These are phyloP conservation scores for Candida suzukii DNA, from an alignment of 805 yeast genomes.

Conservation along the genomic window DNA sequence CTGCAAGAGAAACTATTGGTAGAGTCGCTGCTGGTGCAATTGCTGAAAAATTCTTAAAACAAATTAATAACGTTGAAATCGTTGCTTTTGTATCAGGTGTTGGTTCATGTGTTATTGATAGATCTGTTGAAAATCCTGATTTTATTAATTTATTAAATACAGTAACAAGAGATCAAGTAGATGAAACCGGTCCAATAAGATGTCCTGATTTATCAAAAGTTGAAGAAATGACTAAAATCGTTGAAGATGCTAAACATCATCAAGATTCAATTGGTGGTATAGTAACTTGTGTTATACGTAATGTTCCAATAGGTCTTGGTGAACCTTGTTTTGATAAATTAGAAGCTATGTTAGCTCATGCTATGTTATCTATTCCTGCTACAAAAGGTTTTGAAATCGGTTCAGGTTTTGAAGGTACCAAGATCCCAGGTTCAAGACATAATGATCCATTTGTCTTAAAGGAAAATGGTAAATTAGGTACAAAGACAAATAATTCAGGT, in stretches of 20 bases:
- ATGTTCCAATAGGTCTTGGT: conserved; percentile 92
- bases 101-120: conserved; percentile 71
- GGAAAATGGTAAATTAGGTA: conserved; percentile 59
- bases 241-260: conserved; percentile 77
- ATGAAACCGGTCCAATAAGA: conserved; percentile 81
- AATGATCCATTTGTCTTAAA: conserved; percentile 72
- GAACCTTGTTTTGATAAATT: conserved; percentile 97
- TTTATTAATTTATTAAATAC: conserved; percentile 65
- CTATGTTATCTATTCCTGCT: conserved; percentile 96
- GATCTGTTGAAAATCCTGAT: conserved; percentile 56
- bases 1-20: conserved; percentile 97
- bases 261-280: conserved; percentile 96
- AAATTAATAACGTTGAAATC: conserved; percentile 79
- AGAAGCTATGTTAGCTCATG: conserved; percentile 94
- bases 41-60: conserved; percentile 83
- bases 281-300: conserved; percentile 94
- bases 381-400: conserved; percentile 98
- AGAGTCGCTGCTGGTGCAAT: conserved; percentile 98
- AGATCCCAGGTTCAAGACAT: conserved; percentile 87
- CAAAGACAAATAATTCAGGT: conserved; percentile 88
- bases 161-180: conserved; percentile 84
- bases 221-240: conserved; percentile 76
- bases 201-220: conserved; percentile 78
- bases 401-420: conserved; percentile 88
- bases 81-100: conserved; percentile 96